Base-by-base conservation (phyloP, 441 rosid genomes). In the Metrosideros polymorpha region DNA sequence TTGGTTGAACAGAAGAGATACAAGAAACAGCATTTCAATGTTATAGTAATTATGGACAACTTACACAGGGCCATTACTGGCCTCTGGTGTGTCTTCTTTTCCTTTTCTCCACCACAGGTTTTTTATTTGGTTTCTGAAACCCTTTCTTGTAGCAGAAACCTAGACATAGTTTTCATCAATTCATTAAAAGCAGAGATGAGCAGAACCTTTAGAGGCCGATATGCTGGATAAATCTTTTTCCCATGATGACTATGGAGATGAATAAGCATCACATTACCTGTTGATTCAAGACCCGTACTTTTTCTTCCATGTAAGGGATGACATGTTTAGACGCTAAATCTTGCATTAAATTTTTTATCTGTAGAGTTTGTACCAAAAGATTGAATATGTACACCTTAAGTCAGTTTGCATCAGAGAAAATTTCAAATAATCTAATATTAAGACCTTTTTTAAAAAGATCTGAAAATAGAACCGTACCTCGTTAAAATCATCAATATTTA, bases 71-170 rank as follows among this genome's bases (percentile, higher is more conserved):
- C 99, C 99, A 90, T 88, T 90, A 55, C 93, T 82, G 61, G 97
- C 88, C 83, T 98, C 99, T 15, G 88, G 85, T 52, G 90, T 83
- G 79, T 98, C 99, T 4, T 96, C 99, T 94, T 97, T 98, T 87
- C 99, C 99, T 94, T 97, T 98, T 91, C 99, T 96, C 99, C 99
- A 98, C 99, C 99, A 98, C 53, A 98, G 93, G 89, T 96, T 98
- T 91, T 97, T 97, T 29, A 98, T 90, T 91, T 97, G 99, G 92
- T 98, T 98, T 94, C 92, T 92, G 87, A 98, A 95, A 82, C 99
- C 99, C 94, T 94, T 98, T 94, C 99, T 94, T 77, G 98, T 95
- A 56, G 98, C 95, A 90, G 99, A 94, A 88, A 98, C 94, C 99
- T 98, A 89, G 86, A 29, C 43, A 75, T 1, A 42, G 29, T 75